Evolutionary conservation across 202 grass and related monocot species (phyloP), one percentile per base, ranked within the genome.

Genomic region (Cymbopogon flexuosus): DNA sequence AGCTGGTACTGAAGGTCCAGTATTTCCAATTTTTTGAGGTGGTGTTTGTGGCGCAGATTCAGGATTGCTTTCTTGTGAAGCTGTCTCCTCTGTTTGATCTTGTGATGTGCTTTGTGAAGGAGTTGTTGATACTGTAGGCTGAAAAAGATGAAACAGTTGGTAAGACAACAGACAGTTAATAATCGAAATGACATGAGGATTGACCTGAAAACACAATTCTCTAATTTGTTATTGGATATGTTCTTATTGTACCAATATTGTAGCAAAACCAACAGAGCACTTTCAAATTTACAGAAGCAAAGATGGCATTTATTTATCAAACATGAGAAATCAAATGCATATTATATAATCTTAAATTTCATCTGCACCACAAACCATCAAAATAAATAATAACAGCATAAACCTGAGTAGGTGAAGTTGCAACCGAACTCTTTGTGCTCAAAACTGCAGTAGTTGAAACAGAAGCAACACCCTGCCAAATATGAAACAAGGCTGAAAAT

Each of bases 61-160:
- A 85, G 83, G 33, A 78, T 83, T 99, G 87, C 74, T 88, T 86
- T 96, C 93, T 83, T 83, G 87, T 22, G 89, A 68, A 86, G 86
- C 23, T 61, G 57, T 68, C 83, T 93, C 92, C 75, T 96, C 96
- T 65, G 47, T 51, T 84, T 80, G 84, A 52, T 99, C 96, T 80
- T 91, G 88, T 77, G 79, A 82, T 70, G 84, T 80, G 21, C 72
- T 62, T 86, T 87, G 87, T 78, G 77, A 84, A 81, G 69, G 27
- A 81, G 60, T 51, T 80, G 90, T 74, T 83, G 90, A 71, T 63
- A 82, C 61, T 86, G 84, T 79, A 84, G 75, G 71, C 94, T 97
- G 65, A 88, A 72, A 87, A n/a, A 62, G 14, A 62, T 27, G 1
- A 74, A 74, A 81, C 56, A 59, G 47, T 72, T 29, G 5, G 47